Base-by-base conservation (phyloP, 129 eudicot genomes). In the Artemisia argyi region DNA sequence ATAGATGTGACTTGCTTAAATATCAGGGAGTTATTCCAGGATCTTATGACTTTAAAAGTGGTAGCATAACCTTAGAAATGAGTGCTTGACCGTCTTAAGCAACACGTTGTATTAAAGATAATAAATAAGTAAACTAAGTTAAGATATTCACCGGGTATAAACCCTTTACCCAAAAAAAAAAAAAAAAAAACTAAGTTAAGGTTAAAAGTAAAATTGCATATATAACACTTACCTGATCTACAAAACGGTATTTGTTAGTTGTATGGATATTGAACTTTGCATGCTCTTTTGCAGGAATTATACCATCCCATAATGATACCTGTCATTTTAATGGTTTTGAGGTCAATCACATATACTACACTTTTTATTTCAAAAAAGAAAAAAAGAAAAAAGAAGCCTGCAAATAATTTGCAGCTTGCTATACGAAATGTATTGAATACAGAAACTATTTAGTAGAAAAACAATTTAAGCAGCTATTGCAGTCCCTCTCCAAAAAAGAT, bases 241-340 rank as follows among this genome's bases (percentile, higher is more conserved):
- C 80, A 60, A 93, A 93, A 19, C 89, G 87, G 68, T 93, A 93
- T 71, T 87, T 93, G 91, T 93, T 93, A 72, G 92, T 77, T 52
- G 88, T 84, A 76, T 81, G 90, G 63, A 85, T 85, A 87, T 81
- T 73, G 64, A 90, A 89, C 58, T 83, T 80, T 10, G 96, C 95
- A 58, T 87, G 81, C 77, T 93, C 89, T 81, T 82, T 83, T 18
- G 87, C 44, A 58, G 87, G 92, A 69, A 93, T 90, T 44, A 93
- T 90, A 54, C 81, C 83, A 26, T 93, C 97, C 92, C 91, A 87
- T 71, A 89, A 67, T 0, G 98, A 92, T 3, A 89, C 83, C 96
- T 91, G 86, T 32, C 32, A 72, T 59, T 61, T 51, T 20, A 22
- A 65, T 30, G 19, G 57, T 52, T 52, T 73, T 44, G n/a, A 19